Evolutionary conservation across 1,284 basidiomycete genomes (phyloP).

Genomic region (Irpex sp.): DNA sequence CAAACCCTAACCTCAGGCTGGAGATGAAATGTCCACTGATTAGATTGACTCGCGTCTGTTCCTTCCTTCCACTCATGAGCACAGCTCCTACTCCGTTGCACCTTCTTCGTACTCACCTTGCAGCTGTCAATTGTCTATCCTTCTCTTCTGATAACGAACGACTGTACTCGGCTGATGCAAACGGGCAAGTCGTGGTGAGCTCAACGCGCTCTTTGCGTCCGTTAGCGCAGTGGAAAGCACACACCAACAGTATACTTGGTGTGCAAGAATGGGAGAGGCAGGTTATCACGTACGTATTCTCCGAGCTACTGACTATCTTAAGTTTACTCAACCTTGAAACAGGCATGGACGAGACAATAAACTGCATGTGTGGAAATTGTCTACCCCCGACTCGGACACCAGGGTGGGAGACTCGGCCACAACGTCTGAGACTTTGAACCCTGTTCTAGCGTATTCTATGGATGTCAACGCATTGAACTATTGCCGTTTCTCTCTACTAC

Average conservation of each 20-base stretch:
- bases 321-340: background rate
- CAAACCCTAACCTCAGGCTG: background rate
- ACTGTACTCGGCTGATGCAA: conserved; percentile 76
- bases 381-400: conserved; percentile 34
- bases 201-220: conserved; percentile 69
- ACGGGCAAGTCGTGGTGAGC: conserved; percentile 66
- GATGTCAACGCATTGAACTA: conserved; percentile 89
- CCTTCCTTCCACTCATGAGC: background rate
- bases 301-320: too few species aligned
- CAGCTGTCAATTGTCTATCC: conserved; percentile 50
- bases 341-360: conserved; percentile 85
- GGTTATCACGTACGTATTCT: conserved; percentile 62
- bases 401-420: conserved; percentile 53
- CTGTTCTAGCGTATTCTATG: conserved; percentile 56
- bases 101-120: conserved; percentile 66
- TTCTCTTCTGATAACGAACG: conserved; percentile 68
- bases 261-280: conserved; percentile 64
- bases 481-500: conserved; percentile 69
- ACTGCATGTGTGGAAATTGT: conserved; percentile 61
- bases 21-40: background rate
- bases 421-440: conserved; percentile 42
- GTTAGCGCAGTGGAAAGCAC: conserved; percentile 71
- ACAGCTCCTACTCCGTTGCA: conserved; percentile 32
- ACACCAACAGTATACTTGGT: conserved; percentile 69
- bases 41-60: background rate